Conservation (phyloP, 116 monocot genomes). For the Iris pallida region DNA sequence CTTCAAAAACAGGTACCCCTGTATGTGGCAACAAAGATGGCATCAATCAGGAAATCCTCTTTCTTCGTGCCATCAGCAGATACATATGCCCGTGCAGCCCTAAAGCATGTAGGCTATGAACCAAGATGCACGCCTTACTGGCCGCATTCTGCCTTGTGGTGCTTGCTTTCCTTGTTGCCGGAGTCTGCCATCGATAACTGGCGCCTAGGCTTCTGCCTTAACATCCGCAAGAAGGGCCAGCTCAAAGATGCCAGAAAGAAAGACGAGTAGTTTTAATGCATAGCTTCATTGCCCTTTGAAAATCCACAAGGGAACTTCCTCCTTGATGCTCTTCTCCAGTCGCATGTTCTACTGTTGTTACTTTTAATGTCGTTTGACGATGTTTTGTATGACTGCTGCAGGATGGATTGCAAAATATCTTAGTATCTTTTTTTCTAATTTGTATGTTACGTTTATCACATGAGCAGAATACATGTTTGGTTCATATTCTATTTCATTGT, state of each 20-base stretch:
- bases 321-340: no score
- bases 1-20: slow-evolving; percentile 44
- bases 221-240: slow-evolving; percentile 51
- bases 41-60: slow-evolving; percentile 43
- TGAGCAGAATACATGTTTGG: no score
- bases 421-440: no score
- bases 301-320: no score
- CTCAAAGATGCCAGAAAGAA: slow-evolving; percentile 54
- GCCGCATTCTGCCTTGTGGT: slow-evolving; percentile 65
- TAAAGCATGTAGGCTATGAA: slow-evolving; percentile 68
- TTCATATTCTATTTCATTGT: no score
- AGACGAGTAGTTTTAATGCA: slow-evolving; percentile 14
- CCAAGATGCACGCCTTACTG: slow-evolving; percentile 79
- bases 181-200: slow-evolving; percentile 37
- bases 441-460: no score
- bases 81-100: slow-evolving; percentile 41
- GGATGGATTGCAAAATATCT: no score
- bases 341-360: no score
- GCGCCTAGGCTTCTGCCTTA: slow-evolving; percentile 45
- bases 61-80: slow-evolving; percentile 56
- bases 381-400: no score
- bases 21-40: slow-evolving; percentile 87
- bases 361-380: no score
- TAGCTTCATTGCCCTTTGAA: no score
- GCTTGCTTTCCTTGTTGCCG: slow-evolving; percentile 40